Percentiles rank a stretch among this genome's conserved stretches.
These are phyloP conservation scores for Emericellopsis cladophorae DNA, from an alignment of 2,329 filamentous ascomycete genomes.

Conservation along the genomic window DNA sequence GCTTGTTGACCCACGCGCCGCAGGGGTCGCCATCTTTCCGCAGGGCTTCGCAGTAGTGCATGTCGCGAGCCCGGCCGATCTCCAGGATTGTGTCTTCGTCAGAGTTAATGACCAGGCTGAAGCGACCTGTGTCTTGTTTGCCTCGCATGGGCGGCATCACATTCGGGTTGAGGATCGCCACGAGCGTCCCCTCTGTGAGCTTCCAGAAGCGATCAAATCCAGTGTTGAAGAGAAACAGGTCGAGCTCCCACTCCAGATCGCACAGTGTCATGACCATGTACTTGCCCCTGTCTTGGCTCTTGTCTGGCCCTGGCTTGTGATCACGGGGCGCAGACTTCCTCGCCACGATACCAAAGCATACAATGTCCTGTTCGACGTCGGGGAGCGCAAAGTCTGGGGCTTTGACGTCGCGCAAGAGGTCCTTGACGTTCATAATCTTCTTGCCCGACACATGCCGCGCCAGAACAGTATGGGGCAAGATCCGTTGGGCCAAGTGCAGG, in stretches of 20 bases:
- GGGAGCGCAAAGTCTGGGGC: constrained; percentile 73
- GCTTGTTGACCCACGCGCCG: constrained; percentile 72
- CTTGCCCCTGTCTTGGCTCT: constrained; percentile 53
- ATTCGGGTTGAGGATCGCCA: constrained; percentile 83
- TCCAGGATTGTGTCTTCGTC: constrained; percentile 85
- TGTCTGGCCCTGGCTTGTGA: constrained; percentile 33
- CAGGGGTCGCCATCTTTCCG: constrained; percentile 78
- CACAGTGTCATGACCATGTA: constrained; percentile 88
- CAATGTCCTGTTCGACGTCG: constrained; percentile 73
- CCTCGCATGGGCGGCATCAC: constrained; percentile 78
- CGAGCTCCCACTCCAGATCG: constrained; percentile 81
- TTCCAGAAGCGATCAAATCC: constrained; percentile 94
- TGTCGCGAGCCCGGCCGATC: constrained; percentile 69
- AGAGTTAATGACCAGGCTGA: constrained; percentile 74
- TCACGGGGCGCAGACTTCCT: constrained; percentile 72
- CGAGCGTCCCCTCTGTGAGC: constrained; percentile 75
- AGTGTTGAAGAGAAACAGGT: constrained; percentile 82
- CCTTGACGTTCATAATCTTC: constrained; percentile 64
- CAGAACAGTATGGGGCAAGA: constrained; percentile 70
- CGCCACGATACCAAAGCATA: constrained; percentile 78
- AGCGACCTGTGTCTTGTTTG: constrained; percentile 66
- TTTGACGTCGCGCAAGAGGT: constrained; percentile 70
- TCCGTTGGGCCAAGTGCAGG: constrained; percentile 69
- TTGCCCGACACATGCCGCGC: constrained; percentile 68
- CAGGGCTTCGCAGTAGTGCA: constrained; percentile 77